A percentile compares a stretch with the other conserved stretches of the same genome.
phyloP scores from a whole-genome alignment of 371 early-diverging fungal species.

The Circinella minor region DNA sequence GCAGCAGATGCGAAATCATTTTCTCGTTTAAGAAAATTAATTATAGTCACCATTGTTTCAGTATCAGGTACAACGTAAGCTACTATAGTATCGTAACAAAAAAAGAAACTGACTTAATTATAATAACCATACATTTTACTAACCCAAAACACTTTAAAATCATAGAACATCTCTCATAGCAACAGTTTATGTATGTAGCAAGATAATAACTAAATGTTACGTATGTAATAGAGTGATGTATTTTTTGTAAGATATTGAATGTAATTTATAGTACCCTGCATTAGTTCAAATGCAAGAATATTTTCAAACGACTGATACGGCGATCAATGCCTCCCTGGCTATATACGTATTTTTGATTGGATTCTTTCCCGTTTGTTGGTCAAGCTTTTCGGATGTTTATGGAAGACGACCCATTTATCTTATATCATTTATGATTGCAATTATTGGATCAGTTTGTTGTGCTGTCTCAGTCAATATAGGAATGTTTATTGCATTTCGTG shows the following conservation, averaged over 20 bases:
- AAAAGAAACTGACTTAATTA: too few relatives aligned
- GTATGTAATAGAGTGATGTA: too few relatives aligned
- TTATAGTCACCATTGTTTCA: neutral
- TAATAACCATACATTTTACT: too few relatives aligned
- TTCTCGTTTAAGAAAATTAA: neutral
- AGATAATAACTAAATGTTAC: neutral
- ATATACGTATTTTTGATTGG: conserved; percentile 32
- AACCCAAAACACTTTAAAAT: neutral
- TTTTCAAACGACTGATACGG: conserved; percentile 29
- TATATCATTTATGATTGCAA: conserved; percentile 27
- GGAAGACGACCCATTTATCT: conserved; percentile 34
- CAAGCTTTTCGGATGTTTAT: conserved; percentile 16
- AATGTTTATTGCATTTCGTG: conserved; percentile 37
- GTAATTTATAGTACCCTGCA: conserved; percentile 24
- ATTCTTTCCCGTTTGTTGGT: conserved; percentile 36
- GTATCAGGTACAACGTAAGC: neutral
- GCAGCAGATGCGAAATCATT: neutral
- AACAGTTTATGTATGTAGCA: conserved; percentile 38
- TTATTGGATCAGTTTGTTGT: conserved; percentile 31
- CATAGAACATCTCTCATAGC: conserved; percentile 17
- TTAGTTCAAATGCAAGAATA: conserved; percentile 26
- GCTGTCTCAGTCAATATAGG: conserved; percentile 29
- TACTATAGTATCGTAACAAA: neutral
- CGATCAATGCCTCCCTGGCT: conserved; percentile 35
- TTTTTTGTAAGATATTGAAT: too few relatives aligned